A percentile compares a stretch with the other conserved stretches of the same genome.
Evolutionary conservation across 2,329 filamentous ascomycete species (phyloP).

Genomic region (Pseudogymnoascus destructans): DNA sequence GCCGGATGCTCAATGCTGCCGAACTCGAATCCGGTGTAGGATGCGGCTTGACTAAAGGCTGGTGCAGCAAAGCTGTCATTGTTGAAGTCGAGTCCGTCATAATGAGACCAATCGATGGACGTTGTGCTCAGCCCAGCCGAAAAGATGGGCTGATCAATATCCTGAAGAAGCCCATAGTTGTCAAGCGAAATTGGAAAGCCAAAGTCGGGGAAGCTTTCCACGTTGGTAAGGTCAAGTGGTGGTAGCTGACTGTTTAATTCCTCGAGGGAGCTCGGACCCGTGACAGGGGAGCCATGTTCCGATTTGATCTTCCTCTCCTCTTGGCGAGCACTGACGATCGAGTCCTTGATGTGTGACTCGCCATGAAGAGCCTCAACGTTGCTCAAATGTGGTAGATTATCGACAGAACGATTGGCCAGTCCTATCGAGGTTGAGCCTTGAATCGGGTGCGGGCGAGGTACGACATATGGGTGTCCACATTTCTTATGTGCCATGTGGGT

Average conservation of each 20-base stretch:
- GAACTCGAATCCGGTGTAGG: constrained; percentile 42
- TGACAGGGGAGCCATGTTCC: constrained; percentile 46
- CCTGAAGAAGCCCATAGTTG: constrained; percentile 38
- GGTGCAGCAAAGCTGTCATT: constrained; percentile 39
- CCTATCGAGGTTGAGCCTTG: constrained; percentile 36
- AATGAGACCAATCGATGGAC: constrained; percentile 41
- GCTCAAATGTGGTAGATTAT: constrained; percentile 31
- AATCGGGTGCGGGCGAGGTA: constrained; percentile 45
- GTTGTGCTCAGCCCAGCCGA: constrained; percentile 47
- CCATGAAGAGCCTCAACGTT: constrained; percentile 29
- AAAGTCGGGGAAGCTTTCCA: constrained; percentile 37
- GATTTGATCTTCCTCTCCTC: constrained; percentile 44
- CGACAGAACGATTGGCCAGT: constrained; percentile 35
- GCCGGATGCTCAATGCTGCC: constrained; percentile 41
- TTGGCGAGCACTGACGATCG: constrained; percentile 26
- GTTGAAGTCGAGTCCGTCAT: constrained; percentile 38
- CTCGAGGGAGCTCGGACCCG: constrained; percentile 35
- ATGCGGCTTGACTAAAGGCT: constrained; percentile 41
- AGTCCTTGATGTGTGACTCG: constrained; percentile 28
- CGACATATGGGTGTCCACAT: constrained; percentile 44
- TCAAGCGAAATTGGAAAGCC: constrained; percentile 34
- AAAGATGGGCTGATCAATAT: constrained; percentile 40
- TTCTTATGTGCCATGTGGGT: constrained; percentile 44
- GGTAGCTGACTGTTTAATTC: constrained; percentile 40
- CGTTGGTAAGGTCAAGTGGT: constrained; percentile 45